Base-by-base conservation (phyloP, 352 stramenopile genomes). In the Phytophthora pluvialis region DNA sequence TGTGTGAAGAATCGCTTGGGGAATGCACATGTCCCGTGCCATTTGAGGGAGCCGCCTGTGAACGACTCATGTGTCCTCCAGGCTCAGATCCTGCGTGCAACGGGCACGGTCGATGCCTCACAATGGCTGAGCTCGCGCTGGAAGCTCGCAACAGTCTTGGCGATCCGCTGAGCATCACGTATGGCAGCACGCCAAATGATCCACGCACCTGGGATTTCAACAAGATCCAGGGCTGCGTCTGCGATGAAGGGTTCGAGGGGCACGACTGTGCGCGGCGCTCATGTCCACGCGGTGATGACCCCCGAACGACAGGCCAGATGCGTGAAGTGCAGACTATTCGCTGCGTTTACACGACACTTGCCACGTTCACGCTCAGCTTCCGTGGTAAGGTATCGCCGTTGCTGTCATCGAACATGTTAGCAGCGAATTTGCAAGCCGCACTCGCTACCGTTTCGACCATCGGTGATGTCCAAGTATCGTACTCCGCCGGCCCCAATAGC, bases 141-240 rank as follows among this genome's bases (percentile, higher is more conserved):
- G 67, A 84, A 54, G 73, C 82, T 2, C 69, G 60, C 5, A 67
- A 45, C 21, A 54, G 32, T 56, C 81, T 91, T 35, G 83, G 81
- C 21, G 80, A 91, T 9, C 83, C 80, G 1, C 42, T 86, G 4
- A 58, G 62, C 29, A 61, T 86, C 55, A 82, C 76, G n/a, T 94
- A 92, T 63, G 82, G 86, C 31, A 60, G 53, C 9, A 86, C 73
- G n/a, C 83, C 83, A 18, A 93, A 93, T 67, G 77, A 81, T 43
- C 80, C 83, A 0, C 67, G 62, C 40, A 90, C 81, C 5, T 98
- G 92, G 92, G 92, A 97, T 61, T 82, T 81, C 16, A 81, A 93
- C 72, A 93, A 93, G 57, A 91, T 98, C 40, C 72, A 91, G n/a
- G 90, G 86, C 26, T 98, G 92, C 71, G 28, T 88, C 26, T 98